Conservation (phyloP, 192 early-diverging fungal genomes). For the Umbelopsis sp. region DNA sequence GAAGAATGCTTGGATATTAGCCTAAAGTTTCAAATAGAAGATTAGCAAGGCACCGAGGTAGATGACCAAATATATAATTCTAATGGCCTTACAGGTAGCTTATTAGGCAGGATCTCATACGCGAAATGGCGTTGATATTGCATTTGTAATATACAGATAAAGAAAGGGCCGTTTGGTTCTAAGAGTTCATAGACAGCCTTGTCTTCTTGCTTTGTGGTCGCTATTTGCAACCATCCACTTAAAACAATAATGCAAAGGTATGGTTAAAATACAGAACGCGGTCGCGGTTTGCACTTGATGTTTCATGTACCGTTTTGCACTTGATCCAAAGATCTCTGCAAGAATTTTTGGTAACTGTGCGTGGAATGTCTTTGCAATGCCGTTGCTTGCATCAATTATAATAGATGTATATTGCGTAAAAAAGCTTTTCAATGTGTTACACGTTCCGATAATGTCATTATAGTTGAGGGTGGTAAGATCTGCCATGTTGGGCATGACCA, state of each 20-base stretch:
- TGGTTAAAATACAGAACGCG: background rate
- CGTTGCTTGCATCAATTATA: conserved; percentile 1
- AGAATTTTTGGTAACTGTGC: conserved; percentile 16
- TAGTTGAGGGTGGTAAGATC: conserved; percentile 9
- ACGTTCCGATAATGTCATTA: conserved; percentile 4
- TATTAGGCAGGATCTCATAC: conserved; percentile 4
- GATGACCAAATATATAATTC: background rate
- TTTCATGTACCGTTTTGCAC: background rate
- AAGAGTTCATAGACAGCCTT: background rate
- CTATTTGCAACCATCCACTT: conserved; percentile 8
- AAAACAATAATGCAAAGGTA: background rate
- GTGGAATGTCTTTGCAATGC: background rate
- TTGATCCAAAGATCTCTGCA: background rate
- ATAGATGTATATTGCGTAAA: background rate
- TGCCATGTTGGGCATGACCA: conserved; percentile 1
- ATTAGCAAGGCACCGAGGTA: background rate
- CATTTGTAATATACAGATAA: background rate
- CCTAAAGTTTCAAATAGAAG: background rate
- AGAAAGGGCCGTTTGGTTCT: conserved; percentile 6
- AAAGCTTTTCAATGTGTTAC: conserved; percentile 14
- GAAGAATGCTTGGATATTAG: conserved; percentile 1
- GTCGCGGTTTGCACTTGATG: background rate
- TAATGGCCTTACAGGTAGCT: background rate
- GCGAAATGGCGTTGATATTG: conserved; percentile 10
- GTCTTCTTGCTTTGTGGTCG: background rate